Conservation (phyloP, 2,329 filamentous ascomycete species). For the Sclerotinia glacialis region DNA sequence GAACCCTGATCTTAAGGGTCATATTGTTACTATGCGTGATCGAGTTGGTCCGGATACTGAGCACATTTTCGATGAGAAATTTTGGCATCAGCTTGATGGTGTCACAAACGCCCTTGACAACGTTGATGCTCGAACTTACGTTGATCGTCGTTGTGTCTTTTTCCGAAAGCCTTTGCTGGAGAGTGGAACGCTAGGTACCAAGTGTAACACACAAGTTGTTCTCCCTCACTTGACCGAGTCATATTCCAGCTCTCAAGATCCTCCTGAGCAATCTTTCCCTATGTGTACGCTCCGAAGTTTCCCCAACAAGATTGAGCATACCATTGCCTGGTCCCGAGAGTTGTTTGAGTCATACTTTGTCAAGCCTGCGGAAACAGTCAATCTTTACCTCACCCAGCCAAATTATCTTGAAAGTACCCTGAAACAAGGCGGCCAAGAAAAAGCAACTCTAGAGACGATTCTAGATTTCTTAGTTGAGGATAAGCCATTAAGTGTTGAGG, state of each 20-base stretch:
- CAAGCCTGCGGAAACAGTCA: constrained; percentile 89
- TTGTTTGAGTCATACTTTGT: constrained; percentile 93
- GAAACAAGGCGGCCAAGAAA: constrained; percentile 93
- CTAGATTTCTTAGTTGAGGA: constrained; percentile 88
- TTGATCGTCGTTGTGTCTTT: constrained; percentile 94
- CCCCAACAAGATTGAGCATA: constrained; percentile 97
- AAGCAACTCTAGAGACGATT: constrained; percentile 86
- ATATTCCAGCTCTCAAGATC: constrained; percentile 95
- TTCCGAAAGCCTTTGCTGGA: constrained; percentile 96
- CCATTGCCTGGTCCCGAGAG: constrained; percentile 96
- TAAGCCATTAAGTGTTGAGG: constrained; percentile 87
- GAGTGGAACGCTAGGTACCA: constrained; percentile 96
- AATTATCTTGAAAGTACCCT: constrained; percentile 84
- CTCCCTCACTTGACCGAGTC: constrained; percentile 90
- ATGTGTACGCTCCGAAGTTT: constrained; percentile 98
- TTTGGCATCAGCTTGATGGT: constrained; percentile 83
- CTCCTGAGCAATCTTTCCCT: constrained; percentile 96
- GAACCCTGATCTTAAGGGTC: constrained; percentile 88
- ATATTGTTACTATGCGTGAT: constrained; percentile 83
- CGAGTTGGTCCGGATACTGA: constrained; percentile 91
- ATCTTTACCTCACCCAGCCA: constrained; percentile 86
- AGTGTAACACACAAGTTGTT: constrained; percentile 97
- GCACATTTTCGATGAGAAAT: constrained; percentile 87
- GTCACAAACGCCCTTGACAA: constrained; percentile 98
- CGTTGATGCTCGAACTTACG: constrained; percentile 93